Evolutionary conservation across 805 yeast species (phyloP).

Genomic region (Ogataea kodamae): DNA sequence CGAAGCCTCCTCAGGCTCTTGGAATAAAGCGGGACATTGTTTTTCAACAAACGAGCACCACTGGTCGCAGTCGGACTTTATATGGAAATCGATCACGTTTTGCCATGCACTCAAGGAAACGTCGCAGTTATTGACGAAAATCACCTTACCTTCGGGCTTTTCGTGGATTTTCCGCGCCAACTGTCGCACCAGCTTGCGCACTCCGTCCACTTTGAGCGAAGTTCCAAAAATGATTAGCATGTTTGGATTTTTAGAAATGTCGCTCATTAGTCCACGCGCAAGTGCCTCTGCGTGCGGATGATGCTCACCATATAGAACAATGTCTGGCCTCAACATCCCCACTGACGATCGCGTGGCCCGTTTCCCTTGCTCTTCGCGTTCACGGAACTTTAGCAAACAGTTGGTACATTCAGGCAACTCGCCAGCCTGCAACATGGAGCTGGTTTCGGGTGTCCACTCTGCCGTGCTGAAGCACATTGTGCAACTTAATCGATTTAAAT

Average conservation of each 20-base stretch:
- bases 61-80: constrained; percentile 74
- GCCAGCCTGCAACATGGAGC: constrained; percentile 51
- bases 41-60: constrained; percentile 59
- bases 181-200: constrained; percentile 68
- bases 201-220: constrained; percentile 86
- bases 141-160: constrained; percentile 69
- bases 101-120: constrained; percentile 65
- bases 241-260: constrained; percentile 68
- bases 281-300: constrained; percentile 85
- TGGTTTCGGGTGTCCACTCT: constrained; percentile 58
- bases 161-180: constrained; percentile 69
- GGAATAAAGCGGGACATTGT: constrained; percentile 60
- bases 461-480: constrained; percentile 59
- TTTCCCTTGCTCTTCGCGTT: constrained; percentile 66
- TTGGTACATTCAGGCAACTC: constrained; percentile 72
- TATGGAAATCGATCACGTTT: constrained; percentile 71
- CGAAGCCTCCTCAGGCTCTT: constrained; percentile 28
- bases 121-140: constrained; percentile 70
- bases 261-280: constrained; percentile 64
- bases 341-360: constrained; percentile 65
- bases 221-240: constrained; percentile 88
- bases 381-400: constrained; percentile 56
- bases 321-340: constrained; percentile 83
- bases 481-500: constrained; percentile 72
- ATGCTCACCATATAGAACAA: constrained; percentile 89